phyloP scores from a whole-genome alignment of 257 asterid genomes.

The Datura wrightii region DNA sequence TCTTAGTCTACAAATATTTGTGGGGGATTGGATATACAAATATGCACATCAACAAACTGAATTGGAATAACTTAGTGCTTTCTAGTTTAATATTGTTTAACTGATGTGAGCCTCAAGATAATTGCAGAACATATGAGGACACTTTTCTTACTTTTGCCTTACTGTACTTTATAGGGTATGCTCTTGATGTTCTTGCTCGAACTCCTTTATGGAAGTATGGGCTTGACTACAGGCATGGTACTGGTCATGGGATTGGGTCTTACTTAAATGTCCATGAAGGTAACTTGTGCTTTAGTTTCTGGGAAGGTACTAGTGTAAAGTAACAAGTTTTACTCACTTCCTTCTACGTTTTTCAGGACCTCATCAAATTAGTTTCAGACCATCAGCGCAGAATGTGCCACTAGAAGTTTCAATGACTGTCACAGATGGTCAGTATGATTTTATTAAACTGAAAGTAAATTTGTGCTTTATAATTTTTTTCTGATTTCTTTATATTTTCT shows the following conservation, averaged over 20 bases:
- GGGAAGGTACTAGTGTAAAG: neutral
- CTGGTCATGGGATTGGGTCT: conserved; percentile 98
- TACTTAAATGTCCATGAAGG: conserved; percentile 98
- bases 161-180: conserved; percentile 62
- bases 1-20: neutral
- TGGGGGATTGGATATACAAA: conserved; percentile 8
- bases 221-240: conserved; percentile 97
- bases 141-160: conserved; percentile 26
- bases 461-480: neutral
- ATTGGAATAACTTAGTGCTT: neutral
- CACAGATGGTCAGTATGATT: conserved; percentile 70
- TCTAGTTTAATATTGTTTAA: conserved; percentile 11
- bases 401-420: conserved; percentile 93
- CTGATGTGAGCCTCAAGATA: neutral
- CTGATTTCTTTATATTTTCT: neutral
- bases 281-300: conserved; percentile 36
- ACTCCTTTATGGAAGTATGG: conserved; percentile 91
- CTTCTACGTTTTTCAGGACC: conserved; percentile 61
- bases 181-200: conserved; percentile 89
- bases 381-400: conserved; percentile 73
- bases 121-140: neutral
- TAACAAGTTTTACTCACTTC: neutral
- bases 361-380: conserved; percentile 91
- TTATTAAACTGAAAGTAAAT: neutral
- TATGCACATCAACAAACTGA: neutral